These are phyloP conservation scores for Cytospora paraplurivora DNA, from an alignment of 2,329 filamentous ascomycete genomes.

Conservation along the genomic window DNA sequence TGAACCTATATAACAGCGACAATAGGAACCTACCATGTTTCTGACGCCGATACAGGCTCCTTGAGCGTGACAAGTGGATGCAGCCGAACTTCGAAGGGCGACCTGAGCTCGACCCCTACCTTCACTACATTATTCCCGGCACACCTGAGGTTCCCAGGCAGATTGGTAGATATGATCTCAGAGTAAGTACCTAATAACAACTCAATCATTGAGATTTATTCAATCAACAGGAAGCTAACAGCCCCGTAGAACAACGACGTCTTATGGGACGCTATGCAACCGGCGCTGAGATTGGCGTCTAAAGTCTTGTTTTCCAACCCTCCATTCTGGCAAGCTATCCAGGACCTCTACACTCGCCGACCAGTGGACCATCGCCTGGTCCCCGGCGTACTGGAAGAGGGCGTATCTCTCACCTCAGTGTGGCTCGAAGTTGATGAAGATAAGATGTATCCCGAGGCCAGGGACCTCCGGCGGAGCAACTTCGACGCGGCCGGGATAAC, in stretches of 20 bases:
- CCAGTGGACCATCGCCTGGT: neutral
- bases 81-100: neutral
- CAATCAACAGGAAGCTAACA: neutral
- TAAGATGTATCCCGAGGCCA: neutral
- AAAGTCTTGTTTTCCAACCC: neutral
- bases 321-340: neutral
- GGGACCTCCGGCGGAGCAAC: neutral
- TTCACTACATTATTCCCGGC: neutral
- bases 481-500: neutral
- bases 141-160: neutral
- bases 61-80: neutral
- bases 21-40: neutral
- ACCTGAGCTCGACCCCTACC: neutral
- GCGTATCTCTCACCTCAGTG: neutral
- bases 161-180: neutral
- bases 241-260: neutral
- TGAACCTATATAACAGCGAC: neutral
- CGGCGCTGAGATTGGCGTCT: neutral
- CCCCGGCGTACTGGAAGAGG: neutral
- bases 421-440: neutral
- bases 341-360: neutral
- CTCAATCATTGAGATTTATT: neutral
- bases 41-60: neutral
- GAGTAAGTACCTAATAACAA: neutral
- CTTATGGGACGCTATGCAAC: neutral